phyloP scores from a whole-genome alignment of 2,329 filamentous ascomycete genomes.

The Colletotrichum tamarilloi region DNA sequence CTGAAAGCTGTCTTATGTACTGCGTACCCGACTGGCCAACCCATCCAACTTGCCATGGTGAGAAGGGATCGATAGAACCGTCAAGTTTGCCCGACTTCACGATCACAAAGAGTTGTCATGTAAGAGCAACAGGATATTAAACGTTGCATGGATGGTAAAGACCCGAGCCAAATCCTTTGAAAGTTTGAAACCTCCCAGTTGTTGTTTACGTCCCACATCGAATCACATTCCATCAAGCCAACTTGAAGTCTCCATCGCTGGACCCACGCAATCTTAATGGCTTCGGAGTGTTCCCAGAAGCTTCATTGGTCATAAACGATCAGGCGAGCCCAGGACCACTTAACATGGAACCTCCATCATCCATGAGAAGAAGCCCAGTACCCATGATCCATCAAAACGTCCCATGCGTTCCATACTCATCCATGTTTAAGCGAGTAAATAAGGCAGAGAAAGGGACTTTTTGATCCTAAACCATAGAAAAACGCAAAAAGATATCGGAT shows the following conservation, averaged over 20 bases:
- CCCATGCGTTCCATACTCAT: no score
- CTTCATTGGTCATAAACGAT: not conserved
- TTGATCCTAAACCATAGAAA: not conserved
- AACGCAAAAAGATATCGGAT: not conserved
- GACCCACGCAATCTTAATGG: conserved; percentile 6
- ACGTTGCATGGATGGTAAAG: not conserved
- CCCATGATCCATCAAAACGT: not conserved
- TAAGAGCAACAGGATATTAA: not conserved
- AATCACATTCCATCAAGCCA: not conserved
- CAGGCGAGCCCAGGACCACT: not conserved
- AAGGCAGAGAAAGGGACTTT: not conserved
- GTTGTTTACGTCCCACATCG: not conserved
- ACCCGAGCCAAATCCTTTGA: not conserved
- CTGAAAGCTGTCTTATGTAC: not conserved
- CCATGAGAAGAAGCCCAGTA: not conserved
- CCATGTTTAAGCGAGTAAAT: not conserved
- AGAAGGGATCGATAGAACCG: not conserved
- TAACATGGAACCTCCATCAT: not conserved
- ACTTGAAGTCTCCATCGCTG: not conserved
- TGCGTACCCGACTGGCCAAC: not conserved
- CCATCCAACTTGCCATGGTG: no score
- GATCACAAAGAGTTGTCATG: not conserved
- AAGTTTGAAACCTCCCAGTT: not conserved
- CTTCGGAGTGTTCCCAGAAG: not conserved
- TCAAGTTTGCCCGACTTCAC: not conserved